phyloP scores from a whole-genome alignment of 129 eudicot genomes.

The Helichrysum umbraculigerum region DNA sequence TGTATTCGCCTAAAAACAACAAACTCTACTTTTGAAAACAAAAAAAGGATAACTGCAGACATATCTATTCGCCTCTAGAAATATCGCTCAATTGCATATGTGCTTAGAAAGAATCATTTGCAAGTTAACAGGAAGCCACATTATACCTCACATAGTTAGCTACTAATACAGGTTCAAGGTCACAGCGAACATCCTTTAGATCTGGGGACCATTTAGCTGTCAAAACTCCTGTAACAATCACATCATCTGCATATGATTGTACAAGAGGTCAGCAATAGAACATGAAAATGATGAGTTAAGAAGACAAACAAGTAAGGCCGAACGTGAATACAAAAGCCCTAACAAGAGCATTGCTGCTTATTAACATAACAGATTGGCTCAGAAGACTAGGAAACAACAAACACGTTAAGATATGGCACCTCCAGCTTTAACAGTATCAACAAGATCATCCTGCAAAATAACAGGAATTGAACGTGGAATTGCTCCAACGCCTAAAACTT shows the following conservation, averaged over 20 bases:
- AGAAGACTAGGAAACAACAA: constrained; percentile 12
- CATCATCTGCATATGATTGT: constrained; percentile 68
- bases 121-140: constrained; percentile 1
- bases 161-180: constrained; percentile 93
- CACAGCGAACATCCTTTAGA: constrained; percentile 89
- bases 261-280: constrained; percentile 8
- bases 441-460: constrained; percentile 92
- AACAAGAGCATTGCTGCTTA: constrained; percentile 11
- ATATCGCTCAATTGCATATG: constrained; percentile 10
- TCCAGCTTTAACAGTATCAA: constrained; percentile 96
- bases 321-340: background rate
- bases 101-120: background rate
- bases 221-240: constrained; percentile 88
- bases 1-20: constrained; percentile 60
- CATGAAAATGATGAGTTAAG: background rate
- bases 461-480: constrained; percentile 95
- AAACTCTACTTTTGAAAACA: background rate
- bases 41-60: background rate
- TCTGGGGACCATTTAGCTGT: constrained; percentile 98
- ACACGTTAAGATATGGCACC: constrained; percentile 39
- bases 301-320: background rate
- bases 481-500: constrained; percentile 87
- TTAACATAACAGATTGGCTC: constrained; percentile 1
- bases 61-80: background rate
- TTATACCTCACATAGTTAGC: constrained; percentile 80